A percentile compares a stretch with the other conserved stretches of the same genome.
Evolutionary conservation across 1,139 yeast genomes (phyloP).

Genomic region (Blastobotrys capitulatus): DNA sequence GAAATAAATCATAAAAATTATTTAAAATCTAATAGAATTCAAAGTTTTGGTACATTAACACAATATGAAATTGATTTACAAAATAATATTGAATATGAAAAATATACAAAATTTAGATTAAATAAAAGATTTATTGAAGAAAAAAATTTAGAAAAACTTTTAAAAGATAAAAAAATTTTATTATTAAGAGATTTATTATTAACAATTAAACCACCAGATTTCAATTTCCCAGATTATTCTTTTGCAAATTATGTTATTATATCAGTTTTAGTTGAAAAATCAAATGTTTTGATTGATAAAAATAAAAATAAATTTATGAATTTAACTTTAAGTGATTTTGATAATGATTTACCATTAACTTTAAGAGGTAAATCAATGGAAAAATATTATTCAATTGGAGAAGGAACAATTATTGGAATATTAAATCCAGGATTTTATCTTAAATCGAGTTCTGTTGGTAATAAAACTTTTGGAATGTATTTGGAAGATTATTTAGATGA

Average conservation of each 20-base stretch:
- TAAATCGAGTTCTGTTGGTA: conserved; percentile 21
- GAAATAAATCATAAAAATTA: neutral
- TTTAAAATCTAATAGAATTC: conserved; percentile 11
- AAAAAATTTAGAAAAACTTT: conserved; percentile 14
- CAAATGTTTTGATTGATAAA: conserved; percentile 44
- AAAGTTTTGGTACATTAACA: conserved; percentile 9
- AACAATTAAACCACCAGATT: conserved; percentile 64
- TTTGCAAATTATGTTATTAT: conserved; percentile 73
- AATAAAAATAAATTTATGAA: conserved; percentile 51
- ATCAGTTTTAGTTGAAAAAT: conserved; percentile 60
- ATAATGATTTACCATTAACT: conserved; percentile 51
- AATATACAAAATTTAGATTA: conserved; percentile 17
- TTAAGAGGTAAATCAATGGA: conserved; percentile 65
- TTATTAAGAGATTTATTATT: conserved; percentile 23
- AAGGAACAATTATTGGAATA: conserved; percentile 70
- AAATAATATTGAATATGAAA: conserved; percentile 14
- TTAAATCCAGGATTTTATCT: conserved; percentile 64
- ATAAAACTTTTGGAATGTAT: conserved; percentile 51
- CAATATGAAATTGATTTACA: conserved; percentile 4
- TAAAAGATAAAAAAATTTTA: conserved; percentile 20
- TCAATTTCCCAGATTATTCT: conserved; percentile 58
- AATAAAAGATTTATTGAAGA: conserved; percentile 14
- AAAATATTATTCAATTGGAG: conserved; percentile 62
- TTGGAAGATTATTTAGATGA: conserved; percentile 34
- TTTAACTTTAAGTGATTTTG: conserved; percentile 63